Evolutionary conservation across 768 basidiomycete genomes (phyloP), one percentile per base, ranked within the genome.

Genomic region (Suillus plorans): DNA sequence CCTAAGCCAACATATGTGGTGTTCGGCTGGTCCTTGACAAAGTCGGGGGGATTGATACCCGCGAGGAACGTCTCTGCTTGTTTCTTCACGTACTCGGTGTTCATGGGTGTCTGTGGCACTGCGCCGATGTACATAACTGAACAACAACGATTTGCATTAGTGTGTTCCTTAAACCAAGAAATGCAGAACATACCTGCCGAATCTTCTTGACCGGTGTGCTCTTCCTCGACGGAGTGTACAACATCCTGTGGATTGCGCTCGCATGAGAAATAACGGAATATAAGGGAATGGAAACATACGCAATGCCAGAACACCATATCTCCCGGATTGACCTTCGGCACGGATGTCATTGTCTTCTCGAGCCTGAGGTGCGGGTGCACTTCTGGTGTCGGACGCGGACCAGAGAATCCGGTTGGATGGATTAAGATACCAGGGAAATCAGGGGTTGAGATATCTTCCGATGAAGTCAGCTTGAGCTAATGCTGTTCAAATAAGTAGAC

Each of bases 221-320:
- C 80, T 55, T 68, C 45, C 69, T 85, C 83, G 45, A 85, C 83
- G 4, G 81, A 78, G 66, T 84, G 83, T 5, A 85, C 71, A 12
- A 81, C 71, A 63, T 85, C 83, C 80, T 80, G 64, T 13, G 52
- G 68, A 70, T 49, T 62, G 70, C 42, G 1, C 16, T 41, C 34
- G 5, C 42, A 47, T n/a, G 8, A 42, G 3, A 25, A 56, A 42
- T 4, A 16, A 56, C 10, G 12, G 31, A 9, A 63, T 4, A 25
- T 4, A 10, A n/a, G 31, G 65, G 4, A 63, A 42, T 5, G 5
- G 28, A 69, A 1, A 67, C 78, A 42, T 63, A 83, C 85, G 64
- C 87, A 88, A 68, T 90, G 89, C 89, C 91, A 92, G 76, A 89
- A 91, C 5, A 91, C 89, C 69, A 88, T 86, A 70, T 93, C 91